These are phyloP conservation scores for Xylariaceae sp. DNA, from an alignment of 2,329 filamentous ascomycete genomes.

Conservation along the genomic window DNA sequence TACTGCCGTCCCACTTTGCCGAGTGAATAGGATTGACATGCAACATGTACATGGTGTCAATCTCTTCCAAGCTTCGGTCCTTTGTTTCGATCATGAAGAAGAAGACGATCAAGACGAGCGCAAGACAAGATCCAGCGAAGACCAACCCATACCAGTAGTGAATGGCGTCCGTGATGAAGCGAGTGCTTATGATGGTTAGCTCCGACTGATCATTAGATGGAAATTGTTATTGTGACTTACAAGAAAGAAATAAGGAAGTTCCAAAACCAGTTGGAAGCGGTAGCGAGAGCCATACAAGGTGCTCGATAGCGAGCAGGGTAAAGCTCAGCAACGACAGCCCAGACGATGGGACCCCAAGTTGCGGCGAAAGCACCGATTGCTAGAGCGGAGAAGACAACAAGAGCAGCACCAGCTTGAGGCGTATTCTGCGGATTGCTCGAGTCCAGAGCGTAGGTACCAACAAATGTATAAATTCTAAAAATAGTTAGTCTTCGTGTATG, in stretches of 20 bases:
- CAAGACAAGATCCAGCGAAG: slow-evolving; percentile 66
- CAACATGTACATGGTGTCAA: slow-evolving; percentile 71
- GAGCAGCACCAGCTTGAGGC: slow-evolving; percentile 52
- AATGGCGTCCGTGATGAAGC: slow-evolving; percentile 69
- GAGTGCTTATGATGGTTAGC: slow-evolving; percentile 46
- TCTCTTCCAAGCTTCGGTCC: slow-evolving; percentile 70
- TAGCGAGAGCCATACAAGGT: slow-evolving; percentile 54
- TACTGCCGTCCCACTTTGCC: slow-evolving; percentile 34
- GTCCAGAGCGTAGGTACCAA: slow-evolving; percentile 46
- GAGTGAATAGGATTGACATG: slow-evolving; percentile 50
- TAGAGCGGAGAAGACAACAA: slow-evolving; percentile 68
- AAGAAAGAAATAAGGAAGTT: slow-evolving; percentile 59
- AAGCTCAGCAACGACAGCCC: slow-evolving; percentile 63
- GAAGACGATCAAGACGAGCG: slow-evolving; percentile 64
- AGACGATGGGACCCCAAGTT: slow-evolving; percentile 69
- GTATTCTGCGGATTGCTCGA: slow-evolving; percentile 41
- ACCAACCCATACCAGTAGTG: slow-evolving; percentile 70
- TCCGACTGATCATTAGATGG: not conserved
- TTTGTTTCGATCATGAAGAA: slow-evolving; percentile 75
- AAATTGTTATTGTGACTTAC: slow-evolving; percentile 26
- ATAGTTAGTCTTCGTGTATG: not conserved
- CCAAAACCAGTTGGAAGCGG: slow-evolving; percentile 61
- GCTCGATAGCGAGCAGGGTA: slow-evolving; percentile 59
- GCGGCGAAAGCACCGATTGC: slow-evolving; percentile 67
- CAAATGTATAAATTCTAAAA: slow-evolving; percentile 45